Conservation (phyloP, 495 filamentous ascomycete species). For the Letharia lupina region DNA sequence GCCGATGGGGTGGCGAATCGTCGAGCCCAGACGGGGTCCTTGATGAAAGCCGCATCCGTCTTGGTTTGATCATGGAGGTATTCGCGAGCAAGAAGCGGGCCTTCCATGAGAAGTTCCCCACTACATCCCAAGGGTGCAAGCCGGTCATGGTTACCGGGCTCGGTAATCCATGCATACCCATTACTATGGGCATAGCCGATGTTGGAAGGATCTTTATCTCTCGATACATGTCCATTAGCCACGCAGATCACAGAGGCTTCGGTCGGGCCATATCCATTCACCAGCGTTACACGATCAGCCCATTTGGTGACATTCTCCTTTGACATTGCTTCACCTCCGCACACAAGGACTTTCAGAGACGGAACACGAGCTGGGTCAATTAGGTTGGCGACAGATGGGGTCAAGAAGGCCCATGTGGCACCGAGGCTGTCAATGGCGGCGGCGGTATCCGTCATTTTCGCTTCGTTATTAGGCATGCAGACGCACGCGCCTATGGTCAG, state of each 20-base stretch:
- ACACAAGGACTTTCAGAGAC: slow-evolving; percentile 36
- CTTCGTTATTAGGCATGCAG: slow-evolving; percentile 53
- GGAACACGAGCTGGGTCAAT: slow-evolving; percentile 41
- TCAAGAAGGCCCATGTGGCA: slow-evolving; percentile 46
- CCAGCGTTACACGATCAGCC: slow-evolving; percentile 40
- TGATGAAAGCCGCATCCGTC: slow-evolving; percentile 42
- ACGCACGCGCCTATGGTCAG: slow-evolving; percentile 50
- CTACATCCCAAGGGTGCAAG: slow-evolving; percentile 45
- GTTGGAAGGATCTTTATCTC: slow-evolving; percentile 29
- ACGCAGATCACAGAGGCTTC: slow-evolving; percentile 39
- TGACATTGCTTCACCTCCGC: slow-evolving; percentile 42
- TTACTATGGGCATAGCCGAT: slow-evolving; percentile 43
- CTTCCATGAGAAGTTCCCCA: slow-evolving; percentile 47
- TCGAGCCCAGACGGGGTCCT: slow-evolving; percentile 33
- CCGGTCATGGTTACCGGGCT: slow-evolving; percentile 39
- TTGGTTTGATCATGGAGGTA: slow-evolving; percentile 47
- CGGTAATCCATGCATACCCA: slow-evolving; percentile 47
- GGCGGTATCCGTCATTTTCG: slow-evolving; percentile 43
- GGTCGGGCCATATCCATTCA: slow-evolving; percentile 54
- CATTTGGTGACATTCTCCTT: slow-evolving; percentile 46
- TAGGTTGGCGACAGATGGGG: slow-evolving; percentile 45
- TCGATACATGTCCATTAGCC: slow-evolving; percentile 24
- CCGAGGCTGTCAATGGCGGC: slow-evolving; percentile 41
- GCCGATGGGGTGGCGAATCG: slow-evolving; percentile 13
- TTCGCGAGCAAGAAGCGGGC: slow-evolving; percentile 41